A percentile compares a stretch with the other conserved stretches of the same genome.
These are phyloP conservation scores for Volvariella surrecta DNA, from an alignment of 1,284 basidiomycete genomes.

Conservation along the genomic window DNA sequence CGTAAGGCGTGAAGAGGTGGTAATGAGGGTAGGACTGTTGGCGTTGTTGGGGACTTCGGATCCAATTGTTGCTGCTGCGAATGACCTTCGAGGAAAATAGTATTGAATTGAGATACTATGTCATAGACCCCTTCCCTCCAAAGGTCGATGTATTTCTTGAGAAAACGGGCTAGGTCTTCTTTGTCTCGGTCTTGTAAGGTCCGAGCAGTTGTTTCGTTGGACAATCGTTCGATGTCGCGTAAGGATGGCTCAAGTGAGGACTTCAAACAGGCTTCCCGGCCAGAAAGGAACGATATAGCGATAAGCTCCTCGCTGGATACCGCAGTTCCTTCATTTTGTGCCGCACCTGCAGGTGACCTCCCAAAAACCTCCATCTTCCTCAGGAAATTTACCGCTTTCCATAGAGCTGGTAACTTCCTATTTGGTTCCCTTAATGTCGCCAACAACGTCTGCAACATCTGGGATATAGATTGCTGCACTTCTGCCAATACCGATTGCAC, in stretches of 20 bases:
- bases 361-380: conserved; percentile 59
- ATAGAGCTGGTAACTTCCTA: conserved; percentile 78
- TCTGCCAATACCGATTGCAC: conserved; percentile 59
- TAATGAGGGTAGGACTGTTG: conserved; percentile 13
- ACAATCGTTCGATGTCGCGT: conserved; percentile 22
- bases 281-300: conserved; percentile 33
- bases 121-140: conserved; percentile 93
- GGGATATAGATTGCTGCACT: conserved; percentile 64
- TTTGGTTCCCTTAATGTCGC: conserved; percentile 74
- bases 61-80: no score
- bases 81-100: conserved; percentile 88
- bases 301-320: conserved; percentile 34
- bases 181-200: conserved; percentile 41
- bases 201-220: conserved; percentile 2
- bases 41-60: no score
- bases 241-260: conserved; percentile 27
- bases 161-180: conserved; percentile 68
- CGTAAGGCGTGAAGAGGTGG: conserved; percentile 13
- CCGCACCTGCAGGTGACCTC: no score
- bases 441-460: conserved; percentile 74
- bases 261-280: conserved; percentile 32
- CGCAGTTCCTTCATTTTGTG: conserved; percentile 14
- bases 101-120: conserved; percentile 81
- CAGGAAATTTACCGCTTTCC: conserved; percentile 82
- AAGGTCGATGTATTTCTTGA: conserved; percentile 82